These are phyloP conservation scores for Taphrina sp. DNA, from an alignment of 1,139 yeast species.

Conservation along the genomic window DNA sequence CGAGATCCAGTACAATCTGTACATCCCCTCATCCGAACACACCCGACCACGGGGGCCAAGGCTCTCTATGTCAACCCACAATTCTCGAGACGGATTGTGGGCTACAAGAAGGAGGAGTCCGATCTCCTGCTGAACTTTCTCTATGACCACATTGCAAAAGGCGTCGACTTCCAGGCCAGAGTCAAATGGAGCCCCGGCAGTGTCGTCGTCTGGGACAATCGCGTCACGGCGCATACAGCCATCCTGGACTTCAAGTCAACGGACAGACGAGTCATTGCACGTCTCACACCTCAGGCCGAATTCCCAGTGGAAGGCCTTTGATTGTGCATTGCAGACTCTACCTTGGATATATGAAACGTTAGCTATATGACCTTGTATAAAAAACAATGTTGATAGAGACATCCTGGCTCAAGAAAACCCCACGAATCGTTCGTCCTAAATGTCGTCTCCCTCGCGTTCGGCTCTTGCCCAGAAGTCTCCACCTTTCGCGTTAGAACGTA, in stretches of 20 bases:
- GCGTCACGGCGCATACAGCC: conserved; percentile 64
- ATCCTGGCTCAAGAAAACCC: no score
- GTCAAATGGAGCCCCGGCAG: conserved; percentile 60
- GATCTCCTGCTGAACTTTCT: conserved; percentile 54
- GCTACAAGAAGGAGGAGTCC: conserved; percentile 58
- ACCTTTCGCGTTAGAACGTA: no score
- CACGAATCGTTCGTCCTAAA: no score
- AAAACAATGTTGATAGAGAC: no score
- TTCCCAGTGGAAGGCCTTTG: no score
- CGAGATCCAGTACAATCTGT: conserved; percentile 52
- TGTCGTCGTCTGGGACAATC: conserved; percentile 66
- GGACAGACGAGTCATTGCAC: conserved; percentile 48
- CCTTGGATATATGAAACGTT: no score
- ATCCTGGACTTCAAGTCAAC: conserved; percentile 60
- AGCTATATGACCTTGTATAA: no score
- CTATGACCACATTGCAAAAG: conserved; percentile 50
- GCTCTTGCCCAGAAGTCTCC: no score
- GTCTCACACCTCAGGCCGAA: conserved; percentile 45
- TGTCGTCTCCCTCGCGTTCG: no score
- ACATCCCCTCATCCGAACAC: conserved; percentile 59
- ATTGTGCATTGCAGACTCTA: no score
- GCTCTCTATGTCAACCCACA: conserved; percentile 55
- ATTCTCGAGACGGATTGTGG: conserved; percentile 57
- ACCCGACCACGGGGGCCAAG: conserved; percentile 58
- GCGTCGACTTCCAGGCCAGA: conserved; percentile 58